Evolutionary conservation across 352 stramenopile genomes (phyloP).

Genomic region (Discostella stelligera): DNA sequence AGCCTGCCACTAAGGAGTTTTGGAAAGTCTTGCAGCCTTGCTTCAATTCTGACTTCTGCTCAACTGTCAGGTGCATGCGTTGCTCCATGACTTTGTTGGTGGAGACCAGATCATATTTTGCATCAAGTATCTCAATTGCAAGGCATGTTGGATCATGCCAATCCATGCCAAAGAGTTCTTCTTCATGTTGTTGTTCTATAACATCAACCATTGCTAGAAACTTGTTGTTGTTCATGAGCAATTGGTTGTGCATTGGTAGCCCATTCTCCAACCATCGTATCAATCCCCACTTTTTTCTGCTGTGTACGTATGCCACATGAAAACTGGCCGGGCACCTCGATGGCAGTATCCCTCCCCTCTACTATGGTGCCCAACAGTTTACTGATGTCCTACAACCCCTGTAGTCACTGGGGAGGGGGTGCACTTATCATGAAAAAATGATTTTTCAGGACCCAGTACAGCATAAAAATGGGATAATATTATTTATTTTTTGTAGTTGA

Average conservation of each 20-base stretch:
- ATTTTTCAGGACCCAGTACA: no score
- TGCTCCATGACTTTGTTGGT: not conserved
- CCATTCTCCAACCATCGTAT: constrained; percentile 26
- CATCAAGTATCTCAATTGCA: constrained; percentile 16
- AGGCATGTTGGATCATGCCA: no score
- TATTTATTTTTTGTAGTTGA: no score
- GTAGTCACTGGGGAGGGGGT: no score
- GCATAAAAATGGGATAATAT: no score
- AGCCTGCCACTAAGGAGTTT: constrained; percentile 8
- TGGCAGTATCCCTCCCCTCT: no score
- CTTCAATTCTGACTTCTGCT: constrained; percentile 4
- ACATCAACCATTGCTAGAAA: constrained; percentile 1
- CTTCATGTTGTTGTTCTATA: not conserved
- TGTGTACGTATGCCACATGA: no score
- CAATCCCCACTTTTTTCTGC: no score
- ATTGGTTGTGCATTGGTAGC: not conserved
- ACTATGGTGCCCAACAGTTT: no score
- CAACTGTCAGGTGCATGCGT: constrained; percentile 1
- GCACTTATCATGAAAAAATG: no score
- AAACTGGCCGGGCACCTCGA: no score
- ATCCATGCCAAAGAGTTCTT: not conserved
- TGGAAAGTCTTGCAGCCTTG: constrained; percentile 3
- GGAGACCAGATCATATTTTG: constrained; percentile 18
- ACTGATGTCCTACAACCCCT: no score
- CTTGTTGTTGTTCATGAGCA: not conserved